phyloP scores from a whole-genome alignment of 1,284 basidiomycete genomes.

The Apiotrichum montevideense region DNA sequence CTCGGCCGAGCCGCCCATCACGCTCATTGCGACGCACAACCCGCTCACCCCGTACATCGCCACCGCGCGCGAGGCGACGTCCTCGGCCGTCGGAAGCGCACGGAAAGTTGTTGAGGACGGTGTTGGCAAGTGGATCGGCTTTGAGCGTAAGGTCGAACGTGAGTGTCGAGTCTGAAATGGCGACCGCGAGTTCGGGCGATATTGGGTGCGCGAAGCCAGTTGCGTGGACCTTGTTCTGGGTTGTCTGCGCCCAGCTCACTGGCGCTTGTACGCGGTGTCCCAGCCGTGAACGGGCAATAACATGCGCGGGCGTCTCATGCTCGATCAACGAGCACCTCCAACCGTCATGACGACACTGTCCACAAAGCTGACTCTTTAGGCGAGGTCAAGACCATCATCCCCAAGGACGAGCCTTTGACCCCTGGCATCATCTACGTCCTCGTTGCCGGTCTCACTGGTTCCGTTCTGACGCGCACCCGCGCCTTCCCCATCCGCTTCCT shows the following conservation, averaged over 20 bases:
- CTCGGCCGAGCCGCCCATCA: slow-evolving; percentile 47
- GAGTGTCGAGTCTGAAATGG: slow-evolving; percentile 41
- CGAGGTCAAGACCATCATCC: slow-evolving; percentile 71
- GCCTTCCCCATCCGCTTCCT: slow-evolving; percentile 58
- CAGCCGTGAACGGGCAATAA: too few species aligned
- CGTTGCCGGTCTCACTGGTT: slow-evolving; percentile 76
- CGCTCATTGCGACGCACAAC: slow-evolving; percentile 66
- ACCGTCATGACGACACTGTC: too few species aligned
- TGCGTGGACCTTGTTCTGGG: too few species aligned
- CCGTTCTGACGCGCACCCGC: slow-evolving; percentile 75
- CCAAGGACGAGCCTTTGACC: slow-evolving; percentile 71
- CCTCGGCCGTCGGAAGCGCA: slow-evolving; percentile 54
- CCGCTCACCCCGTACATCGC: slow-evolving; percentile 67
- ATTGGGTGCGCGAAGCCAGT: too few species aligned
- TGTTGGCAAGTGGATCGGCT: slow-evolving; percentile 69
- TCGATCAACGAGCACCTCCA: too few species aligned
- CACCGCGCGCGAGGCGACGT: slow-evolving; percentile 56
- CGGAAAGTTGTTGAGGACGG: slow-evolving; percentile 62
- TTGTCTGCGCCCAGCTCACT: too few species aligned
- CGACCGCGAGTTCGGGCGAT: too few species aligned
- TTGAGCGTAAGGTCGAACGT: slow-evolving; percentile 78
- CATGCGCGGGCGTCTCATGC: too few species aligned
- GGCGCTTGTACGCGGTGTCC: too few species aligned
- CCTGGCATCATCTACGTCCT: slow-evolving; percentile 82
- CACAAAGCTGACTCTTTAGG: slow-evolving; percentile 47